These are phyloP conservation scores for Trebouxiophyceae sp. DNA, from an alignment of 163 green algal genomes.

Conservation along the genomic window DNA sequence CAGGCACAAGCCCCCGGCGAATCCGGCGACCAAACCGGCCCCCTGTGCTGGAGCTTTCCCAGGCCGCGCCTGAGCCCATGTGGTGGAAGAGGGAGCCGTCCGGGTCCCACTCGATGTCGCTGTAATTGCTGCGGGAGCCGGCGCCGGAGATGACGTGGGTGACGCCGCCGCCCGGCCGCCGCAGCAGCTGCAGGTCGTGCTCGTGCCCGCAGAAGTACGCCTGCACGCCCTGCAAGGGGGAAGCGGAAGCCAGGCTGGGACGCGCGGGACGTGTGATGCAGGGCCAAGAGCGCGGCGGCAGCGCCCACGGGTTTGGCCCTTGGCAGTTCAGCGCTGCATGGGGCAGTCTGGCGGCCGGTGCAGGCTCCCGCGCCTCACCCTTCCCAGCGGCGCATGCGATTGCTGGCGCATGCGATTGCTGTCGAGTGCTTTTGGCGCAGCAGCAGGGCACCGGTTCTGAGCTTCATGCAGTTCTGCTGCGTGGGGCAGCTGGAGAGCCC, in stretches of 20 bases:
- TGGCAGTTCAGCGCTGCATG: too few relatives aligned
- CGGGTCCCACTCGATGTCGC: too few relatives aligned
- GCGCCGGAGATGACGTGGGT: conserved; percentile 15
- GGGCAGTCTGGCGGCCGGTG: too few relatives aligned
- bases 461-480: too few relatives aligned
- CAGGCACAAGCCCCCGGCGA: too few relatives aligned
- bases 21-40: too few relatives aligned
- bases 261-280: conserved; percentile 20
- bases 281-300: neutral
- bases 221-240: conserved; percentile 12
- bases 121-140: neutral
- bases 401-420: neutral
- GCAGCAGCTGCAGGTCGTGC: conserved; percentile 61
- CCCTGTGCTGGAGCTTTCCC: too few relatives aligned
- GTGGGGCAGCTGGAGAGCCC: too few relatives aligned
- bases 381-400: too few relatives aligned
- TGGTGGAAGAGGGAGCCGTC: too few relatives aligned
- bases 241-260: conserved; percentile 1
- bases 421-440: neutral
- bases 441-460: neutral
- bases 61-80: too few relatives aligned
- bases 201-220: conserved; percentile 61
- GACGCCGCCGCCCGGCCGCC: conserved; percentile 2
- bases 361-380: too few relatives aligned
- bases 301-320: neutral